phyloP scores from a whole-genome alignment of 148 eudicot species.

The Rhododendron henanense region DNA sequence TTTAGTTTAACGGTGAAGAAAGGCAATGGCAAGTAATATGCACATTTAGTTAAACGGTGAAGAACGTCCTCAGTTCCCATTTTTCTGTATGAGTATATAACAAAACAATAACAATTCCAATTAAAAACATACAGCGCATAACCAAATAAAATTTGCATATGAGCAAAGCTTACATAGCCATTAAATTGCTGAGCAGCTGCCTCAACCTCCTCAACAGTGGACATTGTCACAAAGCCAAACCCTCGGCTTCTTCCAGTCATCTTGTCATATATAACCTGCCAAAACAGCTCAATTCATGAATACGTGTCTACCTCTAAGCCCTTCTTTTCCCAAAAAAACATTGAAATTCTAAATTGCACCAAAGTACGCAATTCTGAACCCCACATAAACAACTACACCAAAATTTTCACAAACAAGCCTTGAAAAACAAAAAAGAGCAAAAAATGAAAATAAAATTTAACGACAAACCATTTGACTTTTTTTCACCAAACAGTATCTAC shows the following conservation, averaged over 20 bases:
- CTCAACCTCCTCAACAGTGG: slow-evolving; percentile 66
- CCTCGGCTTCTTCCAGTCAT: slow-evolving; percentile 87
- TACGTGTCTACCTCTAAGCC: not conserved
- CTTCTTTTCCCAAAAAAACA: not conserved
- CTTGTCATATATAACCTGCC: slow-evolving; percentile 94
- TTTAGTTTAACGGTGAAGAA: not conserved
- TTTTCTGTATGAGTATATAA: not conserved
- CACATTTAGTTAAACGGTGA: not conserved
- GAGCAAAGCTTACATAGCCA: slow-evolving; percentile 66
- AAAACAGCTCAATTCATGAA: not conserved
- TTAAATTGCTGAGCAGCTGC: slow-evolving; percentile 81
- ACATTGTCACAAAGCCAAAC: slow-evolving; percentile 98
- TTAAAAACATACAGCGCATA: not conserved
- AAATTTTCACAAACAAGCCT: not conserved
- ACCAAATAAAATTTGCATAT: not conserved
- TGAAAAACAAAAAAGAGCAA: not conserved
- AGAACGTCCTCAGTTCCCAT: not conserved
- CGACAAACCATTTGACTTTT: not conserved
- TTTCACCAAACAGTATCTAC: not conserved
- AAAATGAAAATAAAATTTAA: not conserved
- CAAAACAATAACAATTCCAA: not conserved
- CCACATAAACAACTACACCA: not conserved
- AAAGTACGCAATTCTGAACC: not conserved
- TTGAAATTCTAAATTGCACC: not conserved
- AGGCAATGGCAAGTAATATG: not conserved